A percentile compares a stretch with the other conserved stretches of the same genome.
These are phyloP conservation scores for Baudoinia panamericana DNA, from an alignment of 495 filamentous ascomycete genomes.

Conservation along the genomic window DNA sequence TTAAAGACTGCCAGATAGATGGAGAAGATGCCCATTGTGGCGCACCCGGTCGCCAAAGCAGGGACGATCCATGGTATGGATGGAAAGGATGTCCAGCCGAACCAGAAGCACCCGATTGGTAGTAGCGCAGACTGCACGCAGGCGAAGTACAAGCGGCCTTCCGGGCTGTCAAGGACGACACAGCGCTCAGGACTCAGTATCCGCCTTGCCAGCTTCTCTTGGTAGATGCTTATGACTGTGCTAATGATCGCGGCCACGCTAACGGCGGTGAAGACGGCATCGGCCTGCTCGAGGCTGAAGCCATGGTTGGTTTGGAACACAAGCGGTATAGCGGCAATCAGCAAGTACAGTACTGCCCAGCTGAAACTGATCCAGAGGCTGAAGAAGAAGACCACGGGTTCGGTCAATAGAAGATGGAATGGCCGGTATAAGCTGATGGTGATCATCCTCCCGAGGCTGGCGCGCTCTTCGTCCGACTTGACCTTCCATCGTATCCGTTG, in stretches of 20 bases:
- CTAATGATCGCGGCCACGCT: constrained; percentile 53
- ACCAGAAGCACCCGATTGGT: constrained; percentile 72
- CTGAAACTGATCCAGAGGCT: constrained; percentile 81
- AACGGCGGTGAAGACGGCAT: constrained; percentile 65
- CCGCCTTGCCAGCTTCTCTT: constrained; percentile 41
- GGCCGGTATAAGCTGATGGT: constrained; percentile 63
- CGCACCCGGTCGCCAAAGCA: constrained; percentile 51
- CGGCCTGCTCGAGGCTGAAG: constrained; percentile 54
- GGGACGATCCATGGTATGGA: constrained; percentile 69
- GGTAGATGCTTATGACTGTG: constrained; percentile 62
- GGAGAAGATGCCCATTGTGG: constrained; percentile 78
- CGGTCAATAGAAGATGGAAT: constrained; percentile 76
- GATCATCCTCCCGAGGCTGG: constrained; percentile 57
- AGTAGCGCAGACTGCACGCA: constrained; percentile 57
- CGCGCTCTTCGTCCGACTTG: constrained; percentile 67
- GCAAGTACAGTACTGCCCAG: constrained; percentile 83
- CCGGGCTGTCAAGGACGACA: constrained; percentile 40
- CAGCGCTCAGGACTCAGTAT: constrained; percentile 3
- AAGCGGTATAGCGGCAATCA: constrained; percentile 63
- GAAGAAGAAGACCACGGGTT: constrained; percentile 92
- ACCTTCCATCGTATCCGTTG: constrained; percentile 73
- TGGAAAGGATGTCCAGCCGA: constrained; percentile 58
- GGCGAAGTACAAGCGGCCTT: constrained; percentile 70
- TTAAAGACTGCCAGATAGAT: constrained; percentile 90
- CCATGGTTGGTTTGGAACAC: constrained; percentile 58